A percentile compares a stretch with the other conserved stretches of the same genome.
These are phyloP conservation scores for Naganishia kalamii DNA, from an alignment of 768 basidiomycete genomes.

Conservation along the genomic window DNA sequence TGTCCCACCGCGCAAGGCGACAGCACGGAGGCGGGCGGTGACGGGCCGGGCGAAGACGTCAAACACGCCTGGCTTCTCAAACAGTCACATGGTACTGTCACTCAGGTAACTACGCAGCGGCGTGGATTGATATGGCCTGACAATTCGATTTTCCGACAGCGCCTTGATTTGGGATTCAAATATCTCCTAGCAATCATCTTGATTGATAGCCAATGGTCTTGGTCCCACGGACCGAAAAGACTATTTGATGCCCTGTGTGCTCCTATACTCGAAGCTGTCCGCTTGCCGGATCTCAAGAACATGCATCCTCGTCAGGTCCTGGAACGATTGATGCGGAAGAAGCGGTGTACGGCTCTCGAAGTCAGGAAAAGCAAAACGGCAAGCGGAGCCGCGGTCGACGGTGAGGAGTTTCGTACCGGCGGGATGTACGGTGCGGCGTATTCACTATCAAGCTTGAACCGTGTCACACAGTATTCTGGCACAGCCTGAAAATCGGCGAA, in stretches of 20 bases:
- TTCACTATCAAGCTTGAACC: background rate
- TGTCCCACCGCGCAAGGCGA: background rate
- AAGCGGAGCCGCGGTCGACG: background rate
- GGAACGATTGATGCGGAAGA: background rate
- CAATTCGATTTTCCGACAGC: background rate
- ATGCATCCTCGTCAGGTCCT: constrained; percentile 9
- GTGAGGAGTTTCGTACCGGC: background rate
- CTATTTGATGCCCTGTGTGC: background rate
- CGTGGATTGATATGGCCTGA: background rate
- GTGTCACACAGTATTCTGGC: background rate
- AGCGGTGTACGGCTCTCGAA: background rate
- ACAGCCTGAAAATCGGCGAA: background rate
- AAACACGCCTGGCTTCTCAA: background rate
- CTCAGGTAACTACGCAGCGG: background rate
- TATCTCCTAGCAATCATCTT: background rate
- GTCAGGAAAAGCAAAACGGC: background rate
- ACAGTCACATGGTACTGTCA: background rate
- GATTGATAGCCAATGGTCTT: constrained; percentile 8
- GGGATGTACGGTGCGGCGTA: background rate
- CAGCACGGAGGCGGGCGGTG: background rate
- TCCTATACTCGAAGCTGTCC: background rate
- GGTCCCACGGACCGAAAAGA: background rate
- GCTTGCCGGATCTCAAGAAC: background rate
- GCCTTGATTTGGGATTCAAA: background rate
- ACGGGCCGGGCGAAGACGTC: background rate